Conservation (phyloP, 805 yeast species). For the Starmera quercuum region DNA sequence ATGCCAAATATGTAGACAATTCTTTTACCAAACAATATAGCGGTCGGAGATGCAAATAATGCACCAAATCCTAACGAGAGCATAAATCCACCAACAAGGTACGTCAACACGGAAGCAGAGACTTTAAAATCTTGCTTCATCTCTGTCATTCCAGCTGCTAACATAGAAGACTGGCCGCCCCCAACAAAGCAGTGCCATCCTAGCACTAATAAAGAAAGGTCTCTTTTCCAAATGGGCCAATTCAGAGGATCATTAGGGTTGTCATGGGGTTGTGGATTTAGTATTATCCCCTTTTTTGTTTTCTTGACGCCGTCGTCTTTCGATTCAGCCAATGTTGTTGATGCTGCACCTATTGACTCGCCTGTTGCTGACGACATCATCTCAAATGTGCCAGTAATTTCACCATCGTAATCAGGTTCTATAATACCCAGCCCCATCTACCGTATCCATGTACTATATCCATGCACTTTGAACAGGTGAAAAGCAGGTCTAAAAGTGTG, state of each 20-base stretch:
- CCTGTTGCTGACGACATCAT: conserved; percentile 24
- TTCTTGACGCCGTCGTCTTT: conserved; percentile 27
- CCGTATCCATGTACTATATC: neutral
- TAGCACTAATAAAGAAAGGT: conserved; percentile 41
- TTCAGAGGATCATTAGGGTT: conserved; percentile 59
- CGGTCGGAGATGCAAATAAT: conserved; percentile 48
- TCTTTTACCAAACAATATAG: conserved; percentile 51
- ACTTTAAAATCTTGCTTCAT: conserved; percentile 36
- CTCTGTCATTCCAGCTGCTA: conserved; percentile 46
- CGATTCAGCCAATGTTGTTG: neutral
- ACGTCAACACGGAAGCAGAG: conserved; percentile 35
- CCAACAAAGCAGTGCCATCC: conserved; percentile 53
- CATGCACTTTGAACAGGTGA: neutral
- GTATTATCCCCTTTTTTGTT: conserved; percentile 39
- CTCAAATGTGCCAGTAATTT: conserved; percentile 43
- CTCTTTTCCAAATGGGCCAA: conserved; percentile 57
- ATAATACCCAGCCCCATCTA: conserved; percentile 28
- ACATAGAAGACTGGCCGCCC: conserved; percentile 55
- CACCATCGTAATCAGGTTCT: conserved; percentile 29
- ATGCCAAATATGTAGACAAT: conserved; percentile 43
- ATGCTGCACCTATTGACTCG: neutral
- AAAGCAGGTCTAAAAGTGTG: neutral
- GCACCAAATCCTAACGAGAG: conserved; percentile 53
- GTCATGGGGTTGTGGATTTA: conserved; percentile 57
- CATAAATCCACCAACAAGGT: conserved; percentile 53